These are phyloP conservation scores for Neodidymelliopsis sp. DNA, from an alignment of 2,329 filamentous ascomycete genomes.

Conservation along the genomic window DNA sequence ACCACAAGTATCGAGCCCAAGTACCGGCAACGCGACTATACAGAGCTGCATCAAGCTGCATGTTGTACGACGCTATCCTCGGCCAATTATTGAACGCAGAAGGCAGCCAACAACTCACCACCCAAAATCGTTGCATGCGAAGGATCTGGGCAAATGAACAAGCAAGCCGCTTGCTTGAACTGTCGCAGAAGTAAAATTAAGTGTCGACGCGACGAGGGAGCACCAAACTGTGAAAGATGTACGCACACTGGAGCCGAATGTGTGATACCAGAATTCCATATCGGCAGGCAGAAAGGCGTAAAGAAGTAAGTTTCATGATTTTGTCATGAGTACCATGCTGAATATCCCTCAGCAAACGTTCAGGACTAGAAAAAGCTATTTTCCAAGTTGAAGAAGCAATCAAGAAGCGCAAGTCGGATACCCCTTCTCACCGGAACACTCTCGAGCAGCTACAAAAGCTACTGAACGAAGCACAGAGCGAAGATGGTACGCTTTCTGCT, in stretches of 20 bases:
- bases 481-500: conserved; percentile 10
- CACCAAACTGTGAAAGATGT: conserved; percentile 67
- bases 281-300: conserved; percentile 76
- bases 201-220: conserved; percentile 61
- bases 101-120: conserved; percentile 1
- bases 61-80: conserved; percentile 5
- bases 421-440: conserved; percentile 30
- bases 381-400: conserved; percentile 75
- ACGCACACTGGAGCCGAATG: conserved; percentile 66
- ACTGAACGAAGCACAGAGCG: conserved; percentile 57
- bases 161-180: conserved; percentile 66
- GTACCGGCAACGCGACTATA: not conserved
- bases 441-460: conserved; percentile 57
- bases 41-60: not conserved
- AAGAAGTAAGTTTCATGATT: conserved; percentile 66
- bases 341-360: conserved; percentile 67
- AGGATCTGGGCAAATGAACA: conserved; percentile 26
- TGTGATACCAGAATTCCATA: conserved; percentile 71
- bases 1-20: not conserved
- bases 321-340: not conserved
- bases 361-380: conserved; percentile 76
- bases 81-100: conserved; percentile 9
- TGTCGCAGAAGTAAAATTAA: conserved; percentile 74
- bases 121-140: conserved; percentile 7
- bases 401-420: conserved; percentile 43